Conservation (phyloP, 192 early-diverging fungal genomes). For the Gonapodya prolifera region DNA sequence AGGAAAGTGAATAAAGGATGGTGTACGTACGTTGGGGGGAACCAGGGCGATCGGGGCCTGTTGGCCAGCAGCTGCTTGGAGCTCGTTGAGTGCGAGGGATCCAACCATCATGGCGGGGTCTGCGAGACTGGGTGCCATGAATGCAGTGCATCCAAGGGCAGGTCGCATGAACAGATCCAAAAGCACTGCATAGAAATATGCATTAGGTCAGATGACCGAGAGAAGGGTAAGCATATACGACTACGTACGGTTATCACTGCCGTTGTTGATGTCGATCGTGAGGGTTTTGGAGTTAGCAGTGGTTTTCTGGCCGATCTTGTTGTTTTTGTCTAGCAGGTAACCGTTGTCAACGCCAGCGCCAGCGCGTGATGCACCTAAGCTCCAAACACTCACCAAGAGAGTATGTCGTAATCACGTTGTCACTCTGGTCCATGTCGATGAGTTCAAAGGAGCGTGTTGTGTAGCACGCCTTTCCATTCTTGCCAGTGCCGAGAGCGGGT, state of each 20-base stretch:
- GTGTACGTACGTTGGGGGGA: slow-evolving; percentile 11
- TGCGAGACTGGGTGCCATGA: slow-evolving; percentile 19
- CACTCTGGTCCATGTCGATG: slow-evolving; percentile 23
- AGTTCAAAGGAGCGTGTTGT: slow-evolving; percentile 24
- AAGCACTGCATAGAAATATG: slow-evolving; percentile 12
- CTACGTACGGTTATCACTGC: slow-evolving; percentile 20
- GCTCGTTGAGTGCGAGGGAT: slow-evolving; percentile 22
- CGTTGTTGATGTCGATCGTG: slow-evolving; percentile 20
- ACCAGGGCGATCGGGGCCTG: slow-evolving; percentile 19
- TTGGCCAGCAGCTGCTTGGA: slow-evolving; percentile 18
- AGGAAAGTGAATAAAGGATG: not conserved
- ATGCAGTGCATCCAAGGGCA: slow-evolving; percentile 21
- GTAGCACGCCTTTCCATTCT: slow-evolving; percentile 16
- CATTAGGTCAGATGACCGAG: too few relatives aligned
- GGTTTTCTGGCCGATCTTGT: slow-evolving; percentile 24
- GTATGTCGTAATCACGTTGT: slow-evolving; percentile 25
- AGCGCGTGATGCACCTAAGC: too few relatives aligned
- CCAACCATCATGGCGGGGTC: slow-evolving; percentile 15
- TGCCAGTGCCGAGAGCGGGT: slow-evolving; percentile 17
- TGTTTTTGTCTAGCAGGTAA: slow-evolving; percentile 11
- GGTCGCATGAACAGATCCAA: slow-evolving; percentile 17
- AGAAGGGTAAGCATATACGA: not conserved
- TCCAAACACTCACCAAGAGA: too few relatives aligned
- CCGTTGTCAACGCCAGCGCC: too few relatives aligned
- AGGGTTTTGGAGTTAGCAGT: slow-evolving; percentile 16